Percentiles rank a stretch among this genome's conserved stretches.
Evolutionary conservation across 768 basidiomycete species (phyloP).

Genomic region (Leccinum subtestaceum): DNA sequence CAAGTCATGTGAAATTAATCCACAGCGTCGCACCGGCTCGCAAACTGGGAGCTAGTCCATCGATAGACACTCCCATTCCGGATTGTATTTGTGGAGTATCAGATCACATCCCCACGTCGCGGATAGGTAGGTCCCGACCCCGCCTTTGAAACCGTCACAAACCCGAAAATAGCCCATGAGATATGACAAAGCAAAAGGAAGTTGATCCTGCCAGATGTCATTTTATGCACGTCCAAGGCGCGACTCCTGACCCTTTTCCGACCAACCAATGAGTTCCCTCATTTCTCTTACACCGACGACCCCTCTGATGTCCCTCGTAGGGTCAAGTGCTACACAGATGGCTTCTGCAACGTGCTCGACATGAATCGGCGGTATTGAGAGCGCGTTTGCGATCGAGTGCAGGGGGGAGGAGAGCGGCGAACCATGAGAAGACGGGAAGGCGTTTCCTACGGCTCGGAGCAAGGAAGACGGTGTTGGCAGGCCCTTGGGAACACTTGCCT

Average conservation of each 20-base stretch:
- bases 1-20: not conserved
- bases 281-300: constrained; percentile 70
- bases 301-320: constrained; percentile 50
- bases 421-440: constrained; percentile 31
- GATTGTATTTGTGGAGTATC: constrained; percentile 10
- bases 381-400: constrained; percentile 70
- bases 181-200: constrained; percentile 3
- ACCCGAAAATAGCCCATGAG: constrained; percentile 15
- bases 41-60: constrained; percentile 3
- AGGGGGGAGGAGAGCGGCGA: constrained; percentile 45
- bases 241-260: constrained; percentile 30
- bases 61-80: constrained; percentile 5
- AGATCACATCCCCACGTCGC: constrained; percentile 20
- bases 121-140: constrained; percentile 16
- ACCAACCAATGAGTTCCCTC: constrained; percentile 75
- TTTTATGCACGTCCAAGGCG: constrained; percentile 15
- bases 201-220: constrained; percentile 9
- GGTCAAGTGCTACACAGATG: constrained; percentile 61
- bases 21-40: constrained; percentile 12
- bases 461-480: constrained; percentile 65
- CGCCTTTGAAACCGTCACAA: constrained; percentile 16
- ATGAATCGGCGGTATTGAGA: constrained; percentile 88
- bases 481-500: constrained; percentile 52
- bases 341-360: constrained; percentile 94
- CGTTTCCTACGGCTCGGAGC: constrained; percentile 50